Evolutionary conservation across 1,284 basidiomycete species (phyloP).

Genomic region (Agroathelia rolfsii): DNA sequence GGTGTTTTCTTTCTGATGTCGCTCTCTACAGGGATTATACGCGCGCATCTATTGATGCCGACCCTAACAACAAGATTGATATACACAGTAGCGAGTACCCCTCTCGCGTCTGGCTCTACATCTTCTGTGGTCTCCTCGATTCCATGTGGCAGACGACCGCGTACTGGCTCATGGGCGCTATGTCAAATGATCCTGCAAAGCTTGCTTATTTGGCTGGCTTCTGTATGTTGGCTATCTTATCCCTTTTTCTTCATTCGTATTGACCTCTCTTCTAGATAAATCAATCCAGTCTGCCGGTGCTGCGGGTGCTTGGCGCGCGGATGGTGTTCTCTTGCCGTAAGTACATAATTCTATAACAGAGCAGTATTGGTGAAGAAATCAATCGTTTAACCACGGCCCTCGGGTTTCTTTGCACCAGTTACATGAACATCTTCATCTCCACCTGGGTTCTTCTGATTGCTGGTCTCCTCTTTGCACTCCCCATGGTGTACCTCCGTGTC

Average conservation of each 20-base stretch:
- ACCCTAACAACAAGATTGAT: slow-evolving; percentile 35
- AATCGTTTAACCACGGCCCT: too few species aligned
- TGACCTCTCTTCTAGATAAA: too few species aligned
- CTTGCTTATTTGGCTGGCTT: slow-evolving; percentile 40
- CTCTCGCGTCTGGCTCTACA: slow-evolving; percentile 46
- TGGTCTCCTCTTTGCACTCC: slow-evolving; percentile 39
- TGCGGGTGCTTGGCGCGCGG: slow-evolving; percentile 41
- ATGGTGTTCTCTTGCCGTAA: slow-evolving; percentile 34
- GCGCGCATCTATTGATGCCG: slow-evolving; percentile 32
- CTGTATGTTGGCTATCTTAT: slow-evolving; percentile 19
- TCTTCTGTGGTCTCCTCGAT: slow-evolving; percentile 45
- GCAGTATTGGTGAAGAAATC: too few species aligned
- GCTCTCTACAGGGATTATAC: slow-evolving; percentile 41
- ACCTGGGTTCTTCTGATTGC: slow-evolving; percentile 41
- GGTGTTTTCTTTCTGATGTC: slow-evolving; percentile 1
- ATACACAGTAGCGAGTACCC: slow-evolving; percentile 42
- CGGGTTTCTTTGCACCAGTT: slow-evolving; percentile 24
- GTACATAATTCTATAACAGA: slow-evolving; percentile 13
- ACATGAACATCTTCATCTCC: slow-evolving; percentile 44
- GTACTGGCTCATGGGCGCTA: slow-evolving; percentile 53
- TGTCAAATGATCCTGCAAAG: slow-evolving; percentile 49
- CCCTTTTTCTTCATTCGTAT: slow-evolving; percentile 1
- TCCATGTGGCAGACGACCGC: slow-evolving; percentile 51
- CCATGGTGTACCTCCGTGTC: slow-evolving; percentile 45
- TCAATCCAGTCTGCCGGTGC: slow-evolving; percentile 47